These are phyloP conservation scores for Gossypium longicalyx DNA, from an alignment of 345 rosid species.

Conservation along the genomic window DNA sequence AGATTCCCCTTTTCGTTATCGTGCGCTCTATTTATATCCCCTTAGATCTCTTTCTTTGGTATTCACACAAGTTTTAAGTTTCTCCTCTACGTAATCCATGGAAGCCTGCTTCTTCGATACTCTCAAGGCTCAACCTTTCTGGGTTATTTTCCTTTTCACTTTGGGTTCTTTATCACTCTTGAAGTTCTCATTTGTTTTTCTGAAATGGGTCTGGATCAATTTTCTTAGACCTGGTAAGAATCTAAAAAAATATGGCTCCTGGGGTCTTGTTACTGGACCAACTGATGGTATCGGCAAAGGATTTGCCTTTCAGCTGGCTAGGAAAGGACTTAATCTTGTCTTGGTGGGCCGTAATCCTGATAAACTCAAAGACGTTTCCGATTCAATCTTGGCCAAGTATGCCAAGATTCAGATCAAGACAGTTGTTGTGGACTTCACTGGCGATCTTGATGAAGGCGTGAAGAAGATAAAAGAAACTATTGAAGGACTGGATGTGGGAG, in stretches of 20 bases:
- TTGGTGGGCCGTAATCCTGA: conserved; percentile 2
- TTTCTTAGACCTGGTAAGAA: not conserved
- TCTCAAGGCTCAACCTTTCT: not conserved
- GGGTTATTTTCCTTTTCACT: conserved; percentile 1
- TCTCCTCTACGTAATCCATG: not conserved
- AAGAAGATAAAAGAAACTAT: not conserved
- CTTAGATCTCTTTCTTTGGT: not conserved
- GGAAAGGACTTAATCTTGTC: not conserved
- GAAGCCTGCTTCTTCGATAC: not conserved
- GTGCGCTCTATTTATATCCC: not conserved
- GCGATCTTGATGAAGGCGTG: not conserved
- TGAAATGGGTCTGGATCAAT: not conserved
- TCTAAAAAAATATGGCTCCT: not conserved
- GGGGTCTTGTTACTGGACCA: conserved; percentile 2
- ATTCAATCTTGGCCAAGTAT: not conserved
- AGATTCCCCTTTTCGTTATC: not conserved
- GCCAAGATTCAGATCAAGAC: not conserved
- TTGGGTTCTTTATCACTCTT: not conserved
- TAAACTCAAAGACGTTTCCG: not conserved
- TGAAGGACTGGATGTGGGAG: conserved; percentile 2
- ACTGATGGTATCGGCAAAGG: conserved; percentile 1
- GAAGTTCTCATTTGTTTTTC: not conserved
- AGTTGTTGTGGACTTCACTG: not conserved
- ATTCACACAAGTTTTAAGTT: not conserved
- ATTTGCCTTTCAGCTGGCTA: not conserved